Percentiles rank a stretch among this genome's conserved stretches.
phyloP scores from a whole-genome alignment of 179 eudicot genomes.

The Actinidia polygama region DNA sequence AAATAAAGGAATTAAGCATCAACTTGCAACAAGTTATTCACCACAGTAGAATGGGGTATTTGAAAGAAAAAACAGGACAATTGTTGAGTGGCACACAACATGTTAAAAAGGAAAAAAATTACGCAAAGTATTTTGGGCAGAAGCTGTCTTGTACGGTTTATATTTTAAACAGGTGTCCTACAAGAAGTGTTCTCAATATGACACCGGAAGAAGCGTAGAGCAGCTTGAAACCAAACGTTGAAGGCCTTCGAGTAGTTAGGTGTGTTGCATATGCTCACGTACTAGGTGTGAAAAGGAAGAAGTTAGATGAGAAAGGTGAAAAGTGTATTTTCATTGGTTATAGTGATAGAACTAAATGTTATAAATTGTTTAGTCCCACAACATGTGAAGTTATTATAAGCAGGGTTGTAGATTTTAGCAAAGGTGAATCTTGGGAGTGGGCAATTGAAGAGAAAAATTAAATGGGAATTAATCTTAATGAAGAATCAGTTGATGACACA shows the following conservation, averaged over 20 bases:
- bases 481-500: not conserved
- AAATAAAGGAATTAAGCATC: constrained; percentile 24
- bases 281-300: constrained; percentile 1
- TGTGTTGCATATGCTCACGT: not conserved
- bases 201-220: no score
- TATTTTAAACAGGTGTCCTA: no score
- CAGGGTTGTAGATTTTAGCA: constrained; percentile 21
- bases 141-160: constrained; percentile 17
- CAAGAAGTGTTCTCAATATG: no score
- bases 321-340: not conserved
- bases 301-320: constrained; percentile 9
- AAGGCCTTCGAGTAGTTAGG: not conserved
- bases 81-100: constrained; percentile 20
- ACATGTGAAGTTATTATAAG: constrained; percentile 22
- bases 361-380: not conserved
- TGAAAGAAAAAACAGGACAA: constrained; percentile 16
- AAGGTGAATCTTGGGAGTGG: constrained; percentile 19
- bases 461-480: constrained; percentile 6
- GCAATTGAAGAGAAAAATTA: not conserved
- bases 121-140: constrained; percentile 25
- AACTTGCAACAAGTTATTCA: constrained; percentile 14
- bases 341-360: constrained; percentile 15
- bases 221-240: not conserved
- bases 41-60: constrained; percentile 20
- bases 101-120: constrained; percentile 21